A percentile compares a stretch with the other conserved stretches of the same genome.
Evolutionary conservation across 257 asterid genomes (phyloP).

Genomic region (Henckelia pumila): DNA sequence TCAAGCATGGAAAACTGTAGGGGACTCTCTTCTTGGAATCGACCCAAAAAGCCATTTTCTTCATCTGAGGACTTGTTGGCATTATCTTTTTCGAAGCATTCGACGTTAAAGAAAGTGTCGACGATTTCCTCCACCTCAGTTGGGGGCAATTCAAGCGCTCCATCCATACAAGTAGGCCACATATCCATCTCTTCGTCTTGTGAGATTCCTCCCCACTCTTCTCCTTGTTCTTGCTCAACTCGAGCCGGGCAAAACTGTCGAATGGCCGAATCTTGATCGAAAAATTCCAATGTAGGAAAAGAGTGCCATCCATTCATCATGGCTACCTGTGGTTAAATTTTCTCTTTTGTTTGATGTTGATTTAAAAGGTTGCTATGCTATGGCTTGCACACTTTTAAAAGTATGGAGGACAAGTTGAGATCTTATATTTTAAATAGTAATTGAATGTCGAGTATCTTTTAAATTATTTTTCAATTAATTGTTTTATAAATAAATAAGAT

Average conservation of each 20-base stretch:
- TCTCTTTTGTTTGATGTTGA: neutral
- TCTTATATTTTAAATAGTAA: neutral
- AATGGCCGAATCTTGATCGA: conserved; percentile 41
- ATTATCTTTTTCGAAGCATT: conserved; percentile 39
- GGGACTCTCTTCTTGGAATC: conserved; percentile 23
- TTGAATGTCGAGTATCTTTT: too few relatives aligned
- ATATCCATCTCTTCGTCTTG: conserved; percentile 24
- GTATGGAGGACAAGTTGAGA: neutral
- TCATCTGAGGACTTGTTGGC: conserved; percentile 17
- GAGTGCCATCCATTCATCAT: conserved; percentile 28
- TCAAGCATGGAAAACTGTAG: conserved; percentile 21
- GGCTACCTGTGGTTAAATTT: conserved; percentile 20
- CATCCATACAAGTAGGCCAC: conserved; percentile 20
- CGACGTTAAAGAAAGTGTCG: conserved; percentile 33
- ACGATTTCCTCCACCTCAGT: conserved; percentile 43
- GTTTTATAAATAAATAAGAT: too few relatives aligned
- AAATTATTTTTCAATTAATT: too few relatives aligned
- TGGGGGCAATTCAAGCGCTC: conserved; percentile 24
- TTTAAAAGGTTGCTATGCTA: neutral
- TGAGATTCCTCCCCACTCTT: conserved; percentile 15
- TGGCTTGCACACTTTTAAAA: conserved; percentile 12
- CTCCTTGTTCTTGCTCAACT: conserved; percentile 34
- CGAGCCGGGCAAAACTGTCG: conserved; percentile 63
- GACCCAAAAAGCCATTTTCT: conserved; percentile 11
- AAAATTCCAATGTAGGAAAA: conserved; percentile 22